Evolutionary conservation across 495 filamentous ascomycete species (phyloP).

Genomic region (Cladorrhinum samala): DNA sequence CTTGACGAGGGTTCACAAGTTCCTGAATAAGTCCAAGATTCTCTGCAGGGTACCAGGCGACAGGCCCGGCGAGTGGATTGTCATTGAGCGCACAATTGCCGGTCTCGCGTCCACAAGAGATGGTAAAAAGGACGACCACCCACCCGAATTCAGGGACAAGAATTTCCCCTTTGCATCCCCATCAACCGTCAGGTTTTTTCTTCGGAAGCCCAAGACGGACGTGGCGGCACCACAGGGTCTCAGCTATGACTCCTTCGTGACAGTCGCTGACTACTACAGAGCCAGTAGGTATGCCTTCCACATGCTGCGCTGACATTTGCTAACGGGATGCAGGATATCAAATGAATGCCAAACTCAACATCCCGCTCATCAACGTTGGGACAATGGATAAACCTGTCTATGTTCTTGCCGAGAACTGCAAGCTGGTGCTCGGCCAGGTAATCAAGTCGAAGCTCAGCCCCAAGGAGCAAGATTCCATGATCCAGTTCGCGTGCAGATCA

Average conservation of each 20-base stretch:
- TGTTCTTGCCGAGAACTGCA: slow-evolving; percentile 60
- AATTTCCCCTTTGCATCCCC: slow-evolving; percentile 11
- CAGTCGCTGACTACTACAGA: slow-evolving; percentile 30
- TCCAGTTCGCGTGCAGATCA: slow-evolving; percentile 60
- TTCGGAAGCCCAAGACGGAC: slow-evolving; percentile 7
- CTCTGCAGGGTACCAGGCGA: slow-evolving; percentile 31
- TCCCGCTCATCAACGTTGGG: slow-evolving; percentile 69
- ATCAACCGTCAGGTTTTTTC: slow-evolving; percentile 15
- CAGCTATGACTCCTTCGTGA: slow-evolving; percentile 16
- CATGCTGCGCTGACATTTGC: background rate
- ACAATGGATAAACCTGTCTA: slow-evolving; percentile 52
- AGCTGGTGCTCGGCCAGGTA: slow-evolving; percentile 60
- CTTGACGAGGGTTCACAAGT: slow-evolving; percentile 28
- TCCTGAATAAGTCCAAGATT: slow-evolving; percentile 44
- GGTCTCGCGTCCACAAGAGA: slow-evolving; percentile 35
- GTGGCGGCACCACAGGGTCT: slow-evolving; percentile 17
- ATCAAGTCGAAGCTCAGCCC: slow-evolving; percentile 48
- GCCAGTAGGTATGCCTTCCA: slow-evolving; percentile 21
- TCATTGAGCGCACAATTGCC: slow-evolving; percentile 38
- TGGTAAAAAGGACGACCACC: slow-evolving; percentile 2
- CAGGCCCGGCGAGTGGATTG: slow-evolving; percentile 28
- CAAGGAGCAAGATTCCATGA: slow-evolving; percentile 57
- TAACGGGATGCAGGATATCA: slow-evolving; percentile 27
- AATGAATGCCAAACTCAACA: slow-evolving; percentile 16
- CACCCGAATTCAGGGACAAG: background rate